Percentiles rank a stretch among this genome's conserved stretches.
These are phyloP conservation scores for Alternaria viburni DNA, from an alignment of 2,329 filamentous ascomycete genomes.

Conservation along the genomic window DNA sequence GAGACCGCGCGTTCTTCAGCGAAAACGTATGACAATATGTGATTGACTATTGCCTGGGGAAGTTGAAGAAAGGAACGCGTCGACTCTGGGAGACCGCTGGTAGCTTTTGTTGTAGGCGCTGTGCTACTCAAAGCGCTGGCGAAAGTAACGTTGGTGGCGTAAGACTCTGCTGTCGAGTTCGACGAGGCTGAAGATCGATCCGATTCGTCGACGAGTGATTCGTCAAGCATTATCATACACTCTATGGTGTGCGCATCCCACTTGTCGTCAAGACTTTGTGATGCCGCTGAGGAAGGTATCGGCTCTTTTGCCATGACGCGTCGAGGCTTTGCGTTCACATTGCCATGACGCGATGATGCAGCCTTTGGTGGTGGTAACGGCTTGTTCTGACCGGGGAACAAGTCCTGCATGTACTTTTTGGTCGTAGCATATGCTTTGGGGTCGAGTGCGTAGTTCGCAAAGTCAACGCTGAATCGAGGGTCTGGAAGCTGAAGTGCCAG, in stretches of 20 bases:
- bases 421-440: conserved; percentile 4
- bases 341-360: not conserved
- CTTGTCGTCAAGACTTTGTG: not conserved
- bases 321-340: not conserved
- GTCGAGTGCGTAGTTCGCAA: conserved; percentile 19
- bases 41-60: conserved; percentile 24
- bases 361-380: conserved; percentile 1
- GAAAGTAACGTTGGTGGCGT: not conserved
- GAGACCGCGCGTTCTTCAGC: conserved; percentile 23
- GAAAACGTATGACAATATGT: conserved; percentile 28
- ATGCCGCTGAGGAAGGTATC: not conserved
- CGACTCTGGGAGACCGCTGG: not conserved
- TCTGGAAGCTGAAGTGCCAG: conserved; percentile 32
- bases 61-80: conserved; percentile 14
- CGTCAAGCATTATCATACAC: conserved; percentile 6
- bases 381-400: conserved; percentile 12
- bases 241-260: conserved; percentile 2
- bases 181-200: conserved; percentile 4
- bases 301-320: not conserved
- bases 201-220: not conserved
- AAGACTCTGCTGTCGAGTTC: conserved; percentile 13
- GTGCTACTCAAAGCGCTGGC: not conserved
- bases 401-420: conserved; percentile 10
- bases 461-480: conserved; percentile 31
- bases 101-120: not conserved